Percentiles rank a stretch among this genome's conserved stretches.
Evolutionary conservation across 805 yeast species (phyloP).

Genomic region (Torulaspora microellipsoides): DNA sequence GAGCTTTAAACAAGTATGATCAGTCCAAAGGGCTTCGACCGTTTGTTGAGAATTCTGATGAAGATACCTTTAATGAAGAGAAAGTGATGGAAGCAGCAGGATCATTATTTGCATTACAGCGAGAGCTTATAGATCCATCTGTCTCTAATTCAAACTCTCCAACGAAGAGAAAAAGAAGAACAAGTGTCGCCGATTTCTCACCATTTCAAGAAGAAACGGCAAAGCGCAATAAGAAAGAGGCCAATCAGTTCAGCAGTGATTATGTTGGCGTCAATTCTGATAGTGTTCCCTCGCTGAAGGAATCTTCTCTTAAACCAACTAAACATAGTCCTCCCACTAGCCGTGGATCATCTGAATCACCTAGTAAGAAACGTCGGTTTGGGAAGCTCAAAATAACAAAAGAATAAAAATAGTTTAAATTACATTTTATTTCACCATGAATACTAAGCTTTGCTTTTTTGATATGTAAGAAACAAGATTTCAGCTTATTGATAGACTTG

Average conservation of each 20-base stretch:
- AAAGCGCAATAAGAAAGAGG: too few species aligned
- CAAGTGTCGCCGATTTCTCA: constrained; percentile 6
- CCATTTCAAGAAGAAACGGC: not conserved
- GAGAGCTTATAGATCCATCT: constrained; percentile 4
- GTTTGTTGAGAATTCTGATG: constrained; percentile 4
- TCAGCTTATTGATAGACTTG: not conserved
- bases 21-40: constrained; percentile 4
- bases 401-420: not conserved
- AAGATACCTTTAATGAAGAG: not conserved
- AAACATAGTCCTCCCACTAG: constrained; percentile 2
- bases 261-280: too few species aligned
- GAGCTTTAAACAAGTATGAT: constrained; percentile 18
- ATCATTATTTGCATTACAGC: constrained; percentile 1
- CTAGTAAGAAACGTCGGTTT: constrained; percentile 14
- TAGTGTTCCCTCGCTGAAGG: not conserved
- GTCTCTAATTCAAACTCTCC: constrained; percentile 5
- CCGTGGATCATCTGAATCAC: constrained; percentile 9
- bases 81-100: constrained; percentile 3
- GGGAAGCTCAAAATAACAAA: constrained; percentile 13
- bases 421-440: not conserved
- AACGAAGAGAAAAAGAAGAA: constrained; percentile 4
- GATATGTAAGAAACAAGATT: too few species aligned
- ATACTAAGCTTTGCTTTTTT: not conserved
- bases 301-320: too few species aligned
- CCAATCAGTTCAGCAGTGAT: too few species aligned